Conservation (phyloP, 2,329 filamentous ascomycete genomes). For the Pseudogymnoascus sp. region DNA sequence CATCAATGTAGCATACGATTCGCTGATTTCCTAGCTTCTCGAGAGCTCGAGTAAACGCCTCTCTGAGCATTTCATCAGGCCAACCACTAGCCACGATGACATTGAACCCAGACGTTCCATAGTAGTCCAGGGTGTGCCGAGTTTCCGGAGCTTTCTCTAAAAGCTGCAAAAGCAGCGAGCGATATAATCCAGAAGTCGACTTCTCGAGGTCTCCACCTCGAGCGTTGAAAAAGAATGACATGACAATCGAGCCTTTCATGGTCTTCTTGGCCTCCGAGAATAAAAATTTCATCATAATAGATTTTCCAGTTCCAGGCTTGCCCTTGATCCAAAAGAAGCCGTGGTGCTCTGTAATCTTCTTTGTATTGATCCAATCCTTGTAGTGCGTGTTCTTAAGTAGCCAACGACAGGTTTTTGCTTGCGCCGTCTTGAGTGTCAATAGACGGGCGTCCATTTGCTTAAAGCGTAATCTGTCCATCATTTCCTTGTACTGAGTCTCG, state of each 20-base stretch:
- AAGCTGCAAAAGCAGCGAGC: conserved; percentile 39
- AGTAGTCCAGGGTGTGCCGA: conserved; percentile 26
- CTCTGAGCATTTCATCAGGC: conserved; percentile 21
- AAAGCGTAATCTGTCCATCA: not conserved
- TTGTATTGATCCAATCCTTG: conserved; percentile 30
- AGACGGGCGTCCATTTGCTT: not conserved
- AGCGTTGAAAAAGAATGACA: conserved; percentile 27
- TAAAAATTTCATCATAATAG: conserved; percentile 34
- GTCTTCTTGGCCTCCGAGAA: conserved; percentile 16
- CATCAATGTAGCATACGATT: conserved; percentile 35
- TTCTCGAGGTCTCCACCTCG: conserved; percentile 32
- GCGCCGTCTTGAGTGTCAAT: conserved; percentile 18
- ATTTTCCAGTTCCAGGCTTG: conserved; percentile 40
- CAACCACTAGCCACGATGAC: conserved; percentile 15
- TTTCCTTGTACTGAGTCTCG: not conserved
- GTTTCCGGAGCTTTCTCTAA: conserved; percentile 29
- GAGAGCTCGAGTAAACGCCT: conserved; percentile 21
- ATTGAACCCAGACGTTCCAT: not conserved
- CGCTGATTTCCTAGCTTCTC: conserved; percentile 17
- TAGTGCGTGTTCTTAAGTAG: conserved; percentile 30
- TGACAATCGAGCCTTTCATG: conserved; percentile 17
- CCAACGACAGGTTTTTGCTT: conserved; percentile 35
- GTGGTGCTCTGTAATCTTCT: conserved; percentile 23
- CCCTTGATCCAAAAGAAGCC: conserved; percentile 42
- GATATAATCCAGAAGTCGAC: conserved; percentile 39